A percentile compares a stretch with the other conserved stretches of the same genome.
These are phyloP conservation scores for Monosporascus sp. DNA, from an alignment of 2,329 filamentous ascomycete genomes.

Conservation along the genomic window DNA sequence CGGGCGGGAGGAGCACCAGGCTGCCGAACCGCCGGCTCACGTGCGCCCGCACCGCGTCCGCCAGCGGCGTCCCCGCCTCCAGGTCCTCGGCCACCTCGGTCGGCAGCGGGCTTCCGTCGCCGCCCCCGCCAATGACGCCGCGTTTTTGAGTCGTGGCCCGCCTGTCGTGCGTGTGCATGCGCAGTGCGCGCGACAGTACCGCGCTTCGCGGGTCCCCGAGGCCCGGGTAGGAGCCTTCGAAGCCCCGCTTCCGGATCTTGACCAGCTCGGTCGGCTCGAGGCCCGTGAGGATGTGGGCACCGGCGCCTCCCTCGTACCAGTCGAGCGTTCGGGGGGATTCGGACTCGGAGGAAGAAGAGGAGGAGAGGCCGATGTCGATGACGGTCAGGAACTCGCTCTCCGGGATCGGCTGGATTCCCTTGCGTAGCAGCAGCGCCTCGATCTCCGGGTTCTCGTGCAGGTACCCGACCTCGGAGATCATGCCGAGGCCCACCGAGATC, in stretches of 20 bases:
- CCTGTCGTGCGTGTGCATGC: not conserved
- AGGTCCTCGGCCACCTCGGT: not conserved
- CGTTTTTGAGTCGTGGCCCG: not conserved
- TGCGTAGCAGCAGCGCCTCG: conserved; percentile 29
- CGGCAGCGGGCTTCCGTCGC: not conserved
- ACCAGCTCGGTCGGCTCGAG: conserved; percentile 17
- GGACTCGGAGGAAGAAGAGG: too few species aligned
- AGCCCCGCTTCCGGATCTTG: conserved; percentile 14
- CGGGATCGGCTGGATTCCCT: conserved; percentile 30
- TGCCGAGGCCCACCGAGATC: not conserved
- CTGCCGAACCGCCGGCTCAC: not conserved
- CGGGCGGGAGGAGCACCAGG: not conserved
- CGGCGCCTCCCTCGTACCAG: not conserved
- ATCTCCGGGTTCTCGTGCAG: conserved; percentile 31
- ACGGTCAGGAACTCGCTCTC: conserved; percentile 26
- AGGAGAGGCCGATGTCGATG: conserved; percentile 19
- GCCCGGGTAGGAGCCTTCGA: conserved; percentile 2
- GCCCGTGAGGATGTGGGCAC: conserved; percentile 20
- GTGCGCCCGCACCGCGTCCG: not conserved
- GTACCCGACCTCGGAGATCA: conserved; percentile 33
- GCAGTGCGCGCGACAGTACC: conserved; percentile 7
- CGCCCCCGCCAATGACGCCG: too few species aligned
- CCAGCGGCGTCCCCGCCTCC: not conserved
- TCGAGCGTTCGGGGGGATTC: too few species aligned
- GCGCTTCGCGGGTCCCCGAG: conserved; percentile 16